These are phyloP conservation scores for Prunus davidiana DNA, from an alignment of 306 rosid species.

Conservation along the genomic window DNA sequence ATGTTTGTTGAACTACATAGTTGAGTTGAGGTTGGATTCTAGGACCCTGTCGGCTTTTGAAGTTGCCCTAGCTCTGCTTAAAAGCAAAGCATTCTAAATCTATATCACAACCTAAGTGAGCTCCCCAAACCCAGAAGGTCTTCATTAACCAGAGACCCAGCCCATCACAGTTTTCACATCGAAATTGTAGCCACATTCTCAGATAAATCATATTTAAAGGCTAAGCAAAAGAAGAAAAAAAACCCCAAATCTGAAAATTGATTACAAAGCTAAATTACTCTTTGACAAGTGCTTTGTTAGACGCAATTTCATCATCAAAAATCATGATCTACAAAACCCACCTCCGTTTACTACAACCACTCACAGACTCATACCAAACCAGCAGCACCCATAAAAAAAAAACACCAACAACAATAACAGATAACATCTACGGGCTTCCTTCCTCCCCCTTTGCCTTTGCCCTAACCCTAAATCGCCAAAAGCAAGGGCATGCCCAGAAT, in stretches of 20 bases:
- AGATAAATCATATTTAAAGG: background rate
- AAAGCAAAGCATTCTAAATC: background rate
- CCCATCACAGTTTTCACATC: background rate
- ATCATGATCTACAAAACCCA: conserved; percentile 21
- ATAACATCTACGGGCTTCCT: background rate
- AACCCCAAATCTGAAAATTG: background rate
- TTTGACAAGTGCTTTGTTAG: conserved; percentile 23
- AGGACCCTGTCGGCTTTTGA: background rate
- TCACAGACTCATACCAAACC: conserved; percentile 24
- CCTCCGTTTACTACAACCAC: conserved; percentile 9
- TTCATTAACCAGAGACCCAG: background rate
- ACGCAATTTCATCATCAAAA: conserved; percentile 43
- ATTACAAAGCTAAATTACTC: background rate
- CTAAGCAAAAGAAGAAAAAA: background rate
- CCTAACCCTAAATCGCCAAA: conserved; percentile 35
- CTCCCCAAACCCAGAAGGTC: background rate
- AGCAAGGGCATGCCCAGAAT: background rate
- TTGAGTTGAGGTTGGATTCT: background rate
- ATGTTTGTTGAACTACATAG: background rate
- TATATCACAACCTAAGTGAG: background rate
- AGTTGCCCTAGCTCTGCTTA: background rate
- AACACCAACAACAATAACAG: background rate
- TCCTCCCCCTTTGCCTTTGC: background rate
- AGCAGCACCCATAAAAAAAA: background rate
- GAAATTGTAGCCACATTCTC: background rate